Percentiles rank a stretch among this genome's conserved stretches.
Conservation (phyloP, 2,329 filamentous ascomycete genomes). For the Fusarium luffae region DNA sequence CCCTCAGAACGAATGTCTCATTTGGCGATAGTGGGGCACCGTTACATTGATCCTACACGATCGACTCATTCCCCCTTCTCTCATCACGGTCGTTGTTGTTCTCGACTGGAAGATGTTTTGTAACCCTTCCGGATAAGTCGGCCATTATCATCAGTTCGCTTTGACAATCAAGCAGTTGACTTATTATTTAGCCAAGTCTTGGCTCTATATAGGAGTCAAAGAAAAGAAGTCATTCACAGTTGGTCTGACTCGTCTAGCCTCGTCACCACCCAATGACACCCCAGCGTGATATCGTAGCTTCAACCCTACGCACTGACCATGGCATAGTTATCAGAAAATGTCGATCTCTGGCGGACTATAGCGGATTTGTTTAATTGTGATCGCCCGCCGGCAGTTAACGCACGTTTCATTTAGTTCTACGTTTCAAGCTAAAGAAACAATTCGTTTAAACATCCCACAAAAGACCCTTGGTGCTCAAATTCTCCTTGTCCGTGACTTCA, state of each 20-base stretch:
- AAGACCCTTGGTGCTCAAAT: neutral
- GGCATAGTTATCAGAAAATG: neutral
- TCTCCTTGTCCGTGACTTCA: neutral
- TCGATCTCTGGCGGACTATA: constrained; percentile 7
- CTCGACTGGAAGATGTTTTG: neutral
- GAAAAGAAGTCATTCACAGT: neutral
- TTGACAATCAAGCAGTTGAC: neutral
- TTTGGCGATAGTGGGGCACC: constrained; percentile 3
- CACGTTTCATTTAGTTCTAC: constrained; percentile 7
- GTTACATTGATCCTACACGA: constrained; percentile 8
- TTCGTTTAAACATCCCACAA: neutral
- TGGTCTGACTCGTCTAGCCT: neutral
- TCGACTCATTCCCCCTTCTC: neutral
- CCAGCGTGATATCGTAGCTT: constrained; percentile 4
- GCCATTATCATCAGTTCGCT: neutral
- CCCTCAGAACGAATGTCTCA: constrained; percentile 1
- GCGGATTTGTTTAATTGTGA: constrained; percentile 13
- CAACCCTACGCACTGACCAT: neutral
- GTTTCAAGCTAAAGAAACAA: constrained; percentile 3
- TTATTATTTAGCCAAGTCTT: neutral
- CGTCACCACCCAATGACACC: neutral
- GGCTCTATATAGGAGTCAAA: neutral
- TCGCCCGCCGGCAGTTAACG: constrained; percentile 14
- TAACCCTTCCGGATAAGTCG: neutral
- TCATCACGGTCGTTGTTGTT: neutral